Evolutionary conservation across 1,284 basidiomycete genomes (phyloP), one percentile per base, ranked within the genome.

Genomic region (Boletus subluridellus): DNA sequence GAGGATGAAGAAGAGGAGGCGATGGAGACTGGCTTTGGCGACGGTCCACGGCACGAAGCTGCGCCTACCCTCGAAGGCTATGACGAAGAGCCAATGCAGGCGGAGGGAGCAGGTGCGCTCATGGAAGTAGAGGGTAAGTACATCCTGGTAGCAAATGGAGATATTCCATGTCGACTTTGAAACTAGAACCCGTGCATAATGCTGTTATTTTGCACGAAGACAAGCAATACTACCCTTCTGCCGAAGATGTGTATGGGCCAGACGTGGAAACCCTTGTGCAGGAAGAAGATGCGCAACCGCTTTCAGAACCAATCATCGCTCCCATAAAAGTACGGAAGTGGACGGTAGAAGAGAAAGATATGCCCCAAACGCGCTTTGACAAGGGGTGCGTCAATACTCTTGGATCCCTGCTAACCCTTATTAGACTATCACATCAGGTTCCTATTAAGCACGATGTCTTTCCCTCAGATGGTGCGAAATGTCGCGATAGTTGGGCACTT

Each of bases 261-360:
- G 96, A 90, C 59, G 96, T 99, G 26, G 96, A 99, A 77, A 92
- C 96, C 1, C 77, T 99, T 68, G 97, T 99, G 2, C 95, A 99
- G 74, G 97, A 99, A 74, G 97, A 99, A 77, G 97, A 99, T 70
- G 86, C 92, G 4, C 97, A 99, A 73, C 94, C 93, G 9, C 82
- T 99, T 8, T 85, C 92, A 4, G 94, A 99, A 70, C 97, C 97
- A 39, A 96, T 99, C 64, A 83, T 99, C 61, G 94, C 94, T 38
- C 97, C 97, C 26, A 83, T 99, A 63, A 98, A 97, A 78, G 86
- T 92, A 57, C 84, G 94, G 60, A 93, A 87, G 80, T 98, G 93
- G 87, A 88, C 85, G 1, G 86, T 97, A 11, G 89, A 95, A 73
- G 94, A 96, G 78, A 95, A 94, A 77, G 90, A 89, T 64, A 87